Base-by-base conservation (phyloP, 306 rosid species). In the Cucumis hystrix region DNA sequence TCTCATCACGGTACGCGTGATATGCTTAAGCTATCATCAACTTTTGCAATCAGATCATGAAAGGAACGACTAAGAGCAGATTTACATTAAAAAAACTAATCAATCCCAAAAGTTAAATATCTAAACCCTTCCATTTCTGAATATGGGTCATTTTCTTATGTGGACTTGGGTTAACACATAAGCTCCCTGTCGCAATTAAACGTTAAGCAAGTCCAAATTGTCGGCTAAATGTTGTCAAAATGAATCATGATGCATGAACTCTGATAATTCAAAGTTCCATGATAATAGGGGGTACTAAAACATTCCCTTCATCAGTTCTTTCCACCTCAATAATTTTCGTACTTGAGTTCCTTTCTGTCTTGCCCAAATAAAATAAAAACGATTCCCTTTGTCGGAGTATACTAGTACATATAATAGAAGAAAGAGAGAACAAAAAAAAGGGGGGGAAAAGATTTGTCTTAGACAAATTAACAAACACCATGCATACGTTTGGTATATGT, bases 211-310 rank as follows among this genome's bases (percentile, higher is more conserved):
- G 88, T 84, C 89, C 78, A 81, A 69, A 68, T 54, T 85, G 89
- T 87, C 87, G 88, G 92, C 77, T 77, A 80, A 81, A 47, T 59
- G 69, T 85, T 84, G 80, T 89, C 89, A 86, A 87, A 73, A 9
- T 74, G 79, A 71, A 78, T 83, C 86, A 78, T 83, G 88, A 84
- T 87, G 85, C 83, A 84, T 68, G 83, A 83, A 77, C 80, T 56
- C 61, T 70, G 55, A 76, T 63, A 77, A 13, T 78, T 83, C 35
- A 73, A 76, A 78, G 74, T 79, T 79, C 77, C 89, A 81, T 73
- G 79, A 74, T 78, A 75, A 77, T 78, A 28, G 37, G 77, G 54
- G 68, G 73, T 77, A 62, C 79, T 75, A 80, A 83, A 83, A 79
- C 81, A 88, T 83, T 87, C 86, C 69, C 76, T 71, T 71, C 23